Evolutionary conservation across 1,139 yeast species (phyloP), one percentile per base, ranked within the genome.

Genomic region (Candida freyschussii): DNA sequence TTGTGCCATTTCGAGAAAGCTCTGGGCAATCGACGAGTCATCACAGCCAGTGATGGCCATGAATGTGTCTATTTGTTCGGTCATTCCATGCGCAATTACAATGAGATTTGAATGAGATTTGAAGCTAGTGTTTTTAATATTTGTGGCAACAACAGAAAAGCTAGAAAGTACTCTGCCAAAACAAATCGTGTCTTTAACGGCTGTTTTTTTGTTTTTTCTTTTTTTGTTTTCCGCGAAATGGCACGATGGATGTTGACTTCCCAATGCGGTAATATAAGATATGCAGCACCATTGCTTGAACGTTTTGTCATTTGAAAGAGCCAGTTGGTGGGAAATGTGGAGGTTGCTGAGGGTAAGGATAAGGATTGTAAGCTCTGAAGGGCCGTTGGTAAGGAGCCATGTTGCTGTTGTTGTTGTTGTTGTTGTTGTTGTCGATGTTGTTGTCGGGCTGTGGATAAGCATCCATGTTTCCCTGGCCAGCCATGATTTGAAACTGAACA

Each of bases 11-110:
- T 81, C 89, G 28, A 93, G 60, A 54, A 81, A 93, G 50, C 80
- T 87, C 40, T 68, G 66, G 2, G 98, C 98, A 19, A 75, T 64
- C 3, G 69, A 69, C 2, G 74, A 69, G 52, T 84, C 93, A 3
- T 76, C 69, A 6, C 75, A 74, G 13, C 86, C 86, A 0, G 98
- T 87, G 36, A 93, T 81, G 21, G 93, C 91, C 55, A 89, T 67
- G 57, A 91, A 91, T 20, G 80, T 75, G 14, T 82, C 78, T 20
- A 84, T 63, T 28, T 68, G 61, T 35, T 76, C 86, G n/a, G 57
- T 48, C 72, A 68, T 68, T 6, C n/a, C n/a, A n/a, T n/a, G n/a
- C n/a, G n/a, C n/a, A n/a, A 21, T 19, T 19, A 11, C 8, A 19
- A 19, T 11, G 21, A 19, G 11, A 8, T 19, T 11, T 19, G 10